phyloP scores from a whole-genome alignment of 129 eudicot species.

The Logfia minima region DNA sequence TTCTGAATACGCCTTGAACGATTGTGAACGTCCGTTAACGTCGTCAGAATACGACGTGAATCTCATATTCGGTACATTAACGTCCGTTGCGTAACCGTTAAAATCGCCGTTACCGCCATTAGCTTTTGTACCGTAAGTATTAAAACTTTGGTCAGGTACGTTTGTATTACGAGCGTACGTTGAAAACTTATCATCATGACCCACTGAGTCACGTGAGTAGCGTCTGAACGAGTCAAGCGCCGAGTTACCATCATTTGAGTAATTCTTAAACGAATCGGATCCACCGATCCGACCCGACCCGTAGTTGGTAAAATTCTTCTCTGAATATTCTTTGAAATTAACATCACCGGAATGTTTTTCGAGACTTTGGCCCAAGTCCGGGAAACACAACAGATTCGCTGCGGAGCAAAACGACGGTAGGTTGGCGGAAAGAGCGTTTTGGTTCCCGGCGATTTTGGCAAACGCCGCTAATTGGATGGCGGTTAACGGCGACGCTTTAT shows the following conservation, averaged over 20 bases:
- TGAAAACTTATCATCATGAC: constrained; percentile 60
- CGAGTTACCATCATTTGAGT: constrained; percentile 53
- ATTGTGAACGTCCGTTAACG: constrained; percentile 59
- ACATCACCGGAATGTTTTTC: constrained; percentile 56
- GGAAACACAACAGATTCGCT: constrained; percentile 73
- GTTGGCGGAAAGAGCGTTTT: constrained; percentile 52
- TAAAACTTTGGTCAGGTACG: constrained; percentile 68
- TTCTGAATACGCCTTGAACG: constrained; percentile 44
- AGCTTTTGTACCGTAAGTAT: constrained; percentile 65
- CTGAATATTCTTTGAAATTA: constrained; percentile 43
- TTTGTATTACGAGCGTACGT: constrained; percentile 62
- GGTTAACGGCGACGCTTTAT: constrained; percentile 69
- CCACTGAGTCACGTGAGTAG: constrained; percentile 82
- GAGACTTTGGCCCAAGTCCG: constrained; percentile 65
- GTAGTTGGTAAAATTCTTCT: constrained; percentile 84
- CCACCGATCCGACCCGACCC: constrained; percentile 62
- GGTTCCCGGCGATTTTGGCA: constrained; percentile 52
- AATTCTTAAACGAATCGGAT: constrained; percentile 56
- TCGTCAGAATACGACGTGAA: constrained; percentile 77
- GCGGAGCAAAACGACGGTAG: constrained; percentile 68
- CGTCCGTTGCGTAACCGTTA: constrained; percentile 37
- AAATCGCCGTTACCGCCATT: constrained; percentile 80
- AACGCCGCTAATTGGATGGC: constrained; percentile 59
- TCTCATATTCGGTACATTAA: constrained; percentile 65
- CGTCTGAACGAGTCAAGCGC: constrained; percentile 66